These are phyloP conservation scores for Lasiodiplodia theobromae DNA, from an alignment of 2,329 filamentous ascomycete genomes.

Conservation along the genomic window DNA sequence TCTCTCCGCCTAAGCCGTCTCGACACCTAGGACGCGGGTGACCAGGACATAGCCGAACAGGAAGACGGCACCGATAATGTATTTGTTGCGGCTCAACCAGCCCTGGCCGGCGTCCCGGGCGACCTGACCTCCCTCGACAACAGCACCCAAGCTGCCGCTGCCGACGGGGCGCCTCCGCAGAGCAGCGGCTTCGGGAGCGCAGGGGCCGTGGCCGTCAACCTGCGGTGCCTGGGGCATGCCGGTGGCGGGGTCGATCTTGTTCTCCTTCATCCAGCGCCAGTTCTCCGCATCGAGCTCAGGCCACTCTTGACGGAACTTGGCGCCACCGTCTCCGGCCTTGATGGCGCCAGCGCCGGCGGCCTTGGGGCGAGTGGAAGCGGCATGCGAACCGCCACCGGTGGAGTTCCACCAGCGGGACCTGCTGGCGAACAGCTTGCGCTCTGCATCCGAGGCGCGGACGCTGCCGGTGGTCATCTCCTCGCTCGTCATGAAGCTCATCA, in stretches of 20 bases:
- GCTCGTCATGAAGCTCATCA: conserved; percentile 97
- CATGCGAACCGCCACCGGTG: conserved; percentile 78
- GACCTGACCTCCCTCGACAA: conserved; percentile 82
- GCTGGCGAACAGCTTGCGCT: conserved; percentile 78
- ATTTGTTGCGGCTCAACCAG: conserved; percentile 82
- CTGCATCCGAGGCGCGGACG: conserved; percentile 76
- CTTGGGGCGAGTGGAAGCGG: conserved; percentile 47
- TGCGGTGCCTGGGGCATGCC: conserved; percentile 62
- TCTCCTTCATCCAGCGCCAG: conserved; percentile 87
- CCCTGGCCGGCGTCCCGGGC: conserved; percentile 78
- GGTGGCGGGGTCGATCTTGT: conserved; percentile 78
- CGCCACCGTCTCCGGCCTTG: conserved; percentile 89
- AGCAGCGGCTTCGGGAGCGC: conserved; percentile 68
- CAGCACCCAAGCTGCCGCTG: conserved; percentile 61
- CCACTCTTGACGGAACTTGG: conserved; percentile 90
- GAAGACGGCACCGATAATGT: conserved; percentile 71
- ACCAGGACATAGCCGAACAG: conserved; percentile 86
- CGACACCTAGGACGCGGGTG: conserved; percentile 72
- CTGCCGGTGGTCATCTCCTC: conserved; percentile 98
- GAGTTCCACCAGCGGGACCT: conserved; percentile 95
- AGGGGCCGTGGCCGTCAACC: conserved; percentile 58
- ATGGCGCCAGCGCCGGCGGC: conserved; percentile 67
- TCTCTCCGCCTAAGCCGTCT: conserved; percentile 23
- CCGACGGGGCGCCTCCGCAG: conserved; percentile 68
- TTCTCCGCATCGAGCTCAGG: conserved; percentile 89